Percentiles rank a stretch among this genome's conserved stretches.
These are phyloP conservation scores for Starmera pachycereana DNA, from an alignment of 805 yeast species.

Conservation along the genomic window DNA sequence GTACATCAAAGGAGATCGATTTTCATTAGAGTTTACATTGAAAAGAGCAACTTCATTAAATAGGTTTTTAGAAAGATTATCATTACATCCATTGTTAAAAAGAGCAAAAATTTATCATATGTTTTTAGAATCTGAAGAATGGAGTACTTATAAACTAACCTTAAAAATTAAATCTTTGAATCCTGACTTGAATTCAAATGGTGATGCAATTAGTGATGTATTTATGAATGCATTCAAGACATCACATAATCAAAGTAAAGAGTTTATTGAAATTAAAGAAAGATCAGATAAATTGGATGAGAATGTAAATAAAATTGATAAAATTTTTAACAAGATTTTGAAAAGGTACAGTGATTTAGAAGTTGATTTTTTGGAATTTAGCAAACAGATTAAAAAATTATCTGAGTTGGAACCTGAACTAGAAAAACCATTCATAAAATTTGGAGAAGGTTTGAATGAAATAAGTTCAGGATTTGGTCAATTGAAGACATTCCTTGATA, in stretches of 20 bases:
- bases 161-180: constrained; percentile 25
- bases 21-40: constrained; percentile 72
- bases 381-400: constrained; percentile 57
- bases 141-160: constrained; percentile 59
- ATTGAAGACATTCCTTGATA: constrained; percentile 50
- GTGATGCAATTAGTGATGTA: constrained; percentile 79
- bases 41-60: constrained; percentile 75
- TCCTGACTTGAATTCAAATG: constrained; percentile 11
- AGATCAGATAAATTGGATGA: constrained; percentile 78
- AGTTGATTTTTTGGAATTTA: constrained; percentile 62
- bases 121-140: constrained; percentile 64
- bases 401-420: constrained; percentile 43
- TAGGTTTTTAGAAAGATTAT: constrained; percentile 62
- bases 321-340: constrained; percentile 61
- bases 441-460: constrained; percentile 37
- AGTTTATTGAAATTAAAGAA: constrained; percentile 75
- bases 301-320: constrained; percentile 69
- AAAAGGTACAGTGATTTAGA: constrained; percentile 65
- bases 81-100: constrained; percentile 63
- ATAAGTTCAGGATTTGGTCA: constrained; percentile 31
- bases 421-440: constrained; percentile 26
- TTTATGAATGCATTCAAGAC: constrained; percentile 91
- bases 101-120: constrained; percentile 60
- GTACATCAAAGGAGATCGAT: constrained; percentile 89
- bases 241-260: constrained; percentile 55